phyloP scores from a whole-genome alignment of 2,329 filamentous ascomycete genomes.

The Ascomycota sp. region DNA sequence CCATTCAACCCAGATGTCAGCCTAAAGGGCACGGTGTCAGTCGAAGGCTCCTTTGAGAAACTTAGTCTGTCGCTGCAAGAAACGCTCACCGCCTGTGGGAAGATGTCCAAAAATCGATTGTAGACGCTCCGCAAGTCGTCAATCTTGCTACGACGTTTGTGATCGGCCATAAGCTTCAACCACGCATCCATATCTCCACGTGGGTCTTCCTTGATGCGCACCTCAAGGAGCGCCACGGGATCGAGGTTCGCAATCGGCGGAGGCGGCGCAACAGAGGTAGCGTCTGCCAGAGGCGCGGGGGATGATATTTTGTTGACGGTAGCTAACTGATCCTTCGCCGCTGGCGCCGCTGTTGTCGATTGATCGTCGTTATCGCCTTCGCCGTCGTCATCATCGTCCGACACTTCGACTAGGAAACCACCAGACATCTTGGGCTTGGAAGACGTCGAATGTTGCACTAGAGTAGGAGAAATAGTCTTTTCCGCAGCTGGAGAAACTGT shows the following conservation, averaged over 20 bases:
- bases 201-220: slow-evolving; percentile 76
- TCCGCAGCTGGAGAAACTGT: slow-evolving; percentile 16
- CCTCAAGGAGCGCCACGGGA: slow-evolving; percentile 60
- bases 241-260: slow-evolving; percentile 30
- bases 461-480: slow-evolving; percentile 8
- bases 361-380: slow-evolving; percentile 7
- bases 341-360: slow-evolving; percentile 6
- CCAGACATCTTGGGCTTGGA: slow-evolving; percentile 36
- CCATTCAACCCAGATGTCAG: slow-evolving; percentile 76
- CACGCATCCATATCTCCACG: slow-evolving; percentile 84
- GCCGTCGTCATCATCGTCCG: slow-evolving; percentile 35
- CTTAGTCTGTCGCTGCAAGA: too few species aligned
- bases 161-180: slow-evolving; percentile 66
- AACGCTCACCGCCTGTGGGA: slow-evolving; percentile 67
- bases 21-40: slow-evolving; percentile 29
- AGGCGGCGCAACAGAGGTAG: slow-evolving; percentile 11
- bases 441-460: slow-evolving; percentile 9
- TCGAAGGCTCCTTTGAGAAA: too few species aligned
- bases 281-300: slow-evolving; percentile 6
- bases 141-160: slow-evolving; percentile 58
- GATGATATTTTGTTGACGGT: slow-evolving; percentile 5
- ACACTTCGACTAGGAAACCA: slow-evolving; percentile 37
- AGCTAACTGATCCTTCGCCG: slow-evolving; percentile 3
- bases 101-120: slow-evolving; percentile 67
- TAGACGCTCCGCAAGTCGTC: slow-evolving; percentile 64